phyloP scores from a whole-genome alignment of 2,329 filamentous ascomycete genomes.

The Chaetomiaceae sp. region DNA sequence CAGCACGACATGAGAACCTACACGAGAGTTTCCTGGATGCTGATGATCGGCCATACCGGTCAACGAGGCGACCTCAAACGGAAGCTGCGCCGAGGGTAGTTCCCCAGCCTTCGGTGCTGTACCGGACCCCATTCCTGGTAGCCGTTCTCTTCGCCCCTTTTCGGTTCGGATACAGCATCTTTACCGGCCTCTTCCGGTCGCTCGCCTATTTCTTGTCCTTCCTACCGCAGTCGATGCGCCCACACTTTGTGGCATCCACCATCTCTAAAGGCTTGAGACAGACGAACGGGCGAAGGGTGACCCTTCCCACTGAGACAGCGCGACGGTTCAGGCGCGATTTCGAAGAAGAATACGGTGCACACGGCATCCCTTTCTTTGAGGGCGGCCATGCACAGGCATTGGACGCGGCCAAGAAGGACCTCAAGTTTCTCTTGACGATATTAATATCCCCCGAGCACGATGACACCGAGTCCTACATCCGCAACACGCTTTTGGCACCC shows the following conservation, averaged over 20 bases:
- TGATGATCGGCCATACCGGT: conserved; percentile 30
- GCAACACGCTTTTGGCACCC: conserved; percentile 72
- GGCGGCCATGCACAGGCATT: conserved; percentile 88
- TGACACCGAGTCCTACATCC: conserved; percentile 76
- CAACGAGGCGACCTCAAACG: conserved; percentile 39
- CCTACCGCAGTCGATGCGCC: conserved; percentile 62
- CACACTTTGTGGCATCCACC: conserved; percentile 51
- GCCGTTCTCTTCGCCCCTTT: conserved; percentile 78
- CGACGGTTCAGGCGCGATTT: conserved; percentile 88
- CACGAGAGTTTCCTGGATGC: conserved; percentile 52
- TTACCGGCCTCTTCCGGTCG: conserved; percentile 65
- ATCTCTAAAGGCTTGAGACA: conserved; percentile 50
- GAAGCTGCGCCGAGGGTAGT: conserved; percentile 81
- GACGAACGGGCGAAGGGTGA: conserved; percentile 65
- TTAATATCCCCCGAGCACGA: conserved; percentile 92
- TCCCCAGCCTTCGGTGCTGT: conserved; percentile 65
- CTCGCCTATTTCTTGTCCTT: conserved; percentile 77
- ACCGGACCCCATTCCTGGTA: conserved; percentile 70
- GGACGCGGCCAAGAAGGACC: conserved; percentile 81
- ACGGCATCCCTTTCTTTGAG: conserved; percentile 73
- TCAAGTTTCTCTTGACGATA: conserved; percentile 87
- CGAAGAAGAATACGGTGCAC: conserved; percentile 82
- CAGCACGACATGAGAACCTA: conserved; percentile 69
- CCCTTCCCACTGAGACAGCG: conserved; percentile 83
- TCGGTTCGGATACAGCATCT: conserved; percentile 67